A percentile compares a stretch with the other conserved stretches of the same genome.
Conservation (phyloP, 108 stramenopile genomes). For the Nitzschia inconspicua region DNA sequence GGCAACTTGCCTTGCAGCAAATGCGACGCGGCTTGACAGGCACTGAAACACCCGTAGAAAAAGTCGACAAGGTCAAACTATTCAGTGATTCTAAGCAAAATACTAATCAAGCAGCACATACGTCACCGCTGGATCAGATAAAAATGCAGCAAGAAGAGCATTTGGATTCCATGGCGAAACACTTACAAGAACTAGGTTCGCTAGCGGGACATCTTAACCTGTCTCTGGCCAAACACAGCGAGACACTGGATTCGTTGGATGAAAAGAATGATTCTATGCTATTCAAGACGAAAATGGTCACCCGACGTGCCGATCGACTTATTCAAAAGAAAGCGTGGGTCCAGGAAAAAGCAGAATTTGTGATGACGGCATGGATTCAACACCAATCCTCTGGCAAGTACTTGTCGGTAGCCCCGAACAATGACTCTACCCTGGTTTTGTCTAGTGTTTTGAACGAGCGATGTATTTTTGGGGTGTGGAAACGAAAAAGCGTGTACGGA, state of each 20-base stretch:
- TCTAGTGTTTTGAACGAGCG: constrained; percentile 27
- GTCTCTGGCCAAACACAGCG: constrained; percentile 27
- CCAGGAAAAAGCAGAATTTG: constrained; percentile 26
- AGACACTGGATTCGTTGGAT: constrained; percentile 40
- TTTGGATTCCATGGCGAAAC: constrained; percentile 29
- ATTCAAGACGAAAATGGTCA: constrained; percentile 49
- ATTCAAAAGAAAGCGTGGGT: constrained; percentile 48
- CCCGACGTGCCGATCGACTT: constrained; percentile 50
- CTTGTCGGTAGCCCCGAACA: constrained; percentile 20
- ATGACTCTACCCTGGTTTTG: constrained; percentile 6
- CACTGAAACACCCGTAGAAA: not conserved
- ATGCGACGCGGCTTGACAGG: not conserved
- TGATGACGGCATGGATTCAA: constrained; percentile 29
- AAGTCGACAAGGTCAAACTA: not conserved
- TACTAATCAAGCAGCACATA: not conserved
- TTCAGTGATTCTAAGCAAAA: not conserved
- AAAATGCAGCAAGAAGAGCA: constrained; percentile 34
- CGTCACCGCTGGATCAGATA: not conserved
- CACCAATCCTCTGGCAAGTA: constrained; percentile 41
- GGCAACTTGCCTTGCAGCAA: constrained; percentile 19
- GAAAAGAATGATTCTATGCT: constrained; percentile 35
- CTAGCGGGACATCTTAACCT: constrained; percentile 32
- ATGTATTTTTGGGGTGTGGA: constrained; percentile 48
- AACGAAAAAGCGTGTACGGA: constrained; percentile 45
- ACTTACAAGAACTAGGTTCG: constrained; percentile 36